Base-by-base conservation (phyloP, 345 rosid genomes). In the Anastatica hierochuntica region DNA sequence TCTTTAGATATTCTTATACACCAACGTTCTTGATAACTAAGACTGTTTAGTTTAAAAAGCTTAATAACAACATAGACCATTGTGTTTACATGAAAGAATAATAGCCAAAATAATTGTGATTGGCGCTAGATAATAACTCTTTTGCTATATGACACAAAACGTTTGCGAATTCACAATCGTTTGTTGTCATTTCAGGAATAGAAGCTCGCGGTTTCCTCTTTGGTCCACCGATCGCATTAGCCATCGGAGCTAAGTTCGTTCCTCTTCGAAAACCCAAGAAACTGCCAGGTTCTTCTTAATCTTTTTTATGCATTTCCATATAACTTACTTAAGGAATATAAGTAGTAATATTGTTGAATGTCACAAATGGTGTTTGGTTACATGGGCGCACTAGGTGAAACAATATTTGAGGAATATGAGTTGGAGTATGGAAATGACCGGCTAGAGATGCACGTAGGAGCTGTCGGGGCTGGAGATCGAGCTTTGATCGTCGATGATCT, bases 201-300 rank as follows among this genome's bases (percentile, higher is more conserved):
- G 99, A 92, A 66, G 97, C 99, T 36, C 79, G 99, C 4, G 99
- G 99, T 30, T 92, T 92, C 58, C 70, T 92, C 15, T 92, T 92
- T 23, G 99, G 97, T 41, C 90, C 95, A 67, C 85, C 99, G 23
- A 88, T 88, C 19, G 99, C 99, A 7, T 66, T 92, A 75, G 99
- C 96, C 6, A 92, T 88, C 39, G 97, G 97, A 62, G 99, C 99
- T 8, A 92, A 92, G 72, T 92, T 92, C 35, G 90, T 92, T 66
- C 97, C 97, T 26, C 49, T 92, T 46, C 80, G 99, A 20, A 92
- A 92, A 74, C 99, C 97, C 16, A 79, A 65, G 73, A 92, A 92
- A 63, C 36, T 92, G 58, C 99, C 99, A 24, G 95, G 98, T n/a
- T n/a, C n/a, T 92, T 76, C 23, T 41, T 43, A 19, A 36, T 8